Conservation (phyloP, 305 asterid species). For the Fraxinus latifolia region DNA sequence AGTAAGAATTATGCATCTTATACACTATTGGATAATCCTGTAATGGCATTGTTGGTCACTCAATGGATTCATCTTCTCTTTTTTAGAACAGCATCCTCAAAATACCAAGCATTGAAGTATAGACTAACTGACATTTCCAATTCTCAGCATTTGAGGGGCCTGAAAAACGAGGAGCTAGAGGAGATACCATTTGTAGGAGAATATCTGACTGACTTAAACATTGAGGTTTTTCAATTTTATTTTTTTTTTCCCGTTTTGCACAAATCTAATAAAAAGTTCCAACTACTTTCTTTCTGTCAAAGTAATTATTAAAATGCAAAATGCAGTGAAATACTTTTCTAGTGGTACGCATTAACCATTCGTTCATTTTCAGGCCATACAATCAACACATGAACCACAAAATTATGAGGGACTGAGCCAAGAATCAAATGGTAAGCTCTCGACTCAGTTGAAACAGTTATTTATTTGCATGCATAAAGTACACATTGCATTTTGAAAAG, state of each 20-base stretch:
- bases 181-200: conserved; percentile 69
- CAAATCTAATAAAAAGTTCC: conserved; percentile 8
- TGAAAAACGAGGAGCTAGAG: conserved; percentile 61
- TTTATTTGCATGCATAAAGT: conserved; percentile 6
- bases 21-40: conserved; percentile 5
- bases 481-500: not conserved
- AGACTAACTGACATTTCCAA: conserved; percentile 20
- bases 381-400: conserved; percentile 35
- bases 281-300: not conserved
- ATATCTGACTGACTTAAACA: conserved; percentile 50
- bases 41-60: not conserved
- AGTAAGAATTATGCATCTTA: not conserved
- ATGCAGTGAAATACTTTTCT: not conserved
- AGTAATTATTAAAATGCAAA: not conserved
- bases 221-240: conserved; percentile 47
- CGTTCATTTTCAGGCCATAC: conserved; percentile 35
- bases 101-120: conserved; percentile 15
- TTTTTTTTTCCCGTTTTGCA: not conserved
- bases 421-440: conserved; percentile 45
- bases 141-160: conserved; percentile 62
- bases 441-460: conserved; percentile 17
- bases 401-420: conserved; percentile 36
- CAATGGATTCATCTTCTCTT: not conserved
- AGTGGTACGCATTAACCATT: not conserved
- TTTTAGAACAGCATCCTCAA: not conserved